Evolutionary conservation across 129 eudicot genomes (phyloP).

Genomic region (Lactuca sativa): DNA sequence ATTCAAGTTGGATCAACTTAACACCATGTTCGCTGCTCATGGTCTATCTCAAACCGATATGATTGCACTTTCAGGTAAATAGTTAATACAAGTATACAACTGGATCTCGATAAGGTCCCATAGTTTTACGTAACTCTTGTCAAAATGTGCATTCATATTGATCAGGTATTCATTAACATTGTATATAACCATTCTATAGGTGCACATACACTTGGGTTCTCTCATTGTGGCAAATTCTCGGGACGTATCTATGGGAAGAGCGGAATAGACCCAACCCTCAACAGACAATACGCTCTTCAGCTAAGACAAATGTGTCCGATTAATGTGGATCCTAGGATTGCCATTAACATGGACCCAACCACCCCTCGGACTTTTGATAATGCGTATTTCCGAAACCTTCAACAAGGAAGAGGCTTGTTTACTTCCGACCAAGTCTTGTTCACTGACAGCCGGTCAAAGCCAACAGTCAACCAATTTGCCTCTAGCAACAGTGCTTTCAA

Average conservation of each 20-base stretch:
- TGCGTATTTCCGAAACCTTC: conserved; percentile 63
- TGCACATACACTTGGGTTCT: conserved; percentile 90
- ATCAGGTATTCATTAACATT: neutral
- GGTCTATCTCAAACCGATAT: conserved; percentile 73
- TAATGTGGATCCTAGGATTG: conserved; percentile 66
- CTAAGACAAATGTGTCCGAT: conserved; percentile 67
- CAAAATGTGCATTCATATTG: neutral
- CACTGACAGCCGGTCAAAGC: conserved; percentile 50
- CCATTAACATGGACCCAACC: conserved; percentile 82
- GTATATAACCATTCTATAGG: conserved; percentile 36
- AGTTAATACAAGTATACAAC: neutral
- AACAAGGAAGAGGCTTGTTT: conserved; percentile 66
- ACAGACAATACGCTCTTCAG: conserved; percentile 52
- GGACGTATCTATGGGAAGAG: conserved; percentile 47
- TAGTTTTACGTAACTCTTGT: neutral
- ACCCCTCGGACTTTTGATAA: conserved; percentile 74
- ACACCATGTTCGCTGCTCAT: conserved; percentile 48
- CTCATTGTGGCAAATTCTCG: conserved; percentile 80
- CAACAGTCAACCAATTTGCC: conserved; percentile 61
- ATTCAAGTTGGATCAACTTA: conserved; percentile 62
- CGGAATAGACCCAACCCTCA: conserved; percentile 59
- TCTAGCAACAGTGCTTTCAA: conserved; percentile 49
- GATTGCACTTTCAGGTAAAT: conserved; percentile 82
- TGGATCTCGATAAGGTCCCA: too few species aligned
- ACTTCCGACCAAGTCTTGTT: conserved; percentile 66